A percentile compares a stretch with the other conserved stretches of the same genome.
phyloP scores from a whole-genome alignment of 768 basidiomycete genomes.

The Termitomyces sp. region DNA sequence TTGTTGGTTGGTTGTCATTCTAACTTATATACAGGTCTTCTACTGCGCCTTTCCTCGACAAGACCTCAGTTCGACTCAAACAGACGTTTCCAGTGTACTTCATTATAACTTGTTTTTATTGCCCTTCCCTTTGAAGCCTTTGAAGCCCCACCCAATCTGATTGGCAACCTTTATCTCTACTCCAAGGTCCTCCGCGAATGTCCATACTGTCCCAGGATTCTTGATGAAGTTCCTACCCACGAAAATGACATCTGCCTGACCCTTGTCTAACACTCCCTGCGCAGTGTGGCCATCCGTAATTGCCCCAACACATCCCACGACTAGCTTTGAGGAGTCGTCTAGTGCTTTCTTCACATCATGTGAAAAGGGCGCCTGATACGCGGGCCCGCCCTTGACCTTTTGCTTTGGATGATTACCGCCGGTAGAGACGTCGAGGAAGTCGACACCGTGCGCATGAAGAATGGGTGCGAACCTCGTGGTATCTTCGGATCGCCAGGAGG shows the following conservation, averaged over 20 bases:
- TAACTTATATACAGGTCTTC: too few species aligned
- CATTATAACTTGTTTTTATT: background rate
- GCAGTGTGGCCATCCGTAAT: conserved; percentile 55
- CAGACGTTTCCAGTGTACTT: background rate
- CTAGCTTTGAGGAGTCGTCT: conserved; percentile 31
- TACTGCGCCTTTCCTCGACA: background rate
- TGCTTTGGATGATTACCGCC: conserved; percentile 54
- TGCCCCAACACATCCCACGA: conserved; percentile 49
- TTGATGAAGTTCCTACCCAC: conserved; percentile 56
- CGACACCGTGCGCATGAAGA: conserved; percentile 63
- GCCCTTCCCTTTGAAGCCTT: conserved; percentile 32
- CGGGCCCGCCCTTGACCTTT: conserved; percentile 28
- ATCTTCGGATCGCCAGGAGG: conserved; percentile 68
- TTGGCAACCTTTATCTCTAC: conserved; percentile 41
- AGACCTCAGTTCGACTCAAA: background rate
- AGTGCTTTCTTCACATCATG: conserved; percentile 43
- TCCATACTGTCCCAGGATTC: conserved; percentile 50
- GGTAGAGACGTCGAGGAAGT: conserved; percentile 69
- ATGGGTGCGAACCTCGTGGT: conserved; percentile 57
- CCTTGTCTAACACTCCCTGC: conserved; percentile 53
- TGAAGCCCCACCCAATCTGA: conserved; percentile 57
- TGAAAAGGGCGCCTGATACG: conserved; percentile 55
- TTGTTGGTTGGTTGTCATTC: too few species aligned
- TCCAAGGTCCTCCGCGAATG: conserved; percentile 54
- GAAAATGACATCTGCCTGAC: conserved; percentile 55